A percentile compares a stretch with the other conserved stretches of the same genome.
Conservation (phyloP, 116 monocot genomes). For the Papilionanthe hybrid region DNA sequence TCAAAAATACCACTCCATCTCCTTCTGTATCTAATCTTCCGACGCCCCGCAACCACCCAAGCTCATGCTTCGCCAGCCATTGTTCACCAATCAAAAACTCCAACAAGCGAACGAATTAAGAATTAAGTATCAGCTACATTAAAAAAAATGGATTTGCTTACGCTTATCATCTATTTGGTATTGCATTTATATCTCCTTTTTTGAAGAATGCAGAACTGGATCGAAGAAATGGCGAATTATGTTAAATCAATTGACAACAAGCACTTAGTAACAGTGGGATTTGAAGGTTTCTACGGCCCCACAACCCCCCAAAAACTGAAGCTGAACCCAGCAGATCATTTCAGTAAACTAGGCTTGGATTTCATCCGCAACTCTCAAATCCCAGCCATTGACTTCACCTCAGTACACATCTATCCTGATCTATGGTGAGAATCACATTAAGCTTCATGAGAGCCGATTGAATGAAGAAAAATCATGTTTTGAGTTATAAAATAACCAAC, state of each 20-base stretch:
- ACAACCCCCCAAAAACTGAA: constrained; percentile 45
- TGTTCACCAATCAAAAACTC: no score
- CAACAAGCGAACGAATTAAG: no score
- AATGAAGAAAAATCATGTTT: not conserved
- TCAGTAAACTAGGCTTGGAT: constrained; percentile 52
- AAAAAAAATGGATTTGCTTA: not conserved
- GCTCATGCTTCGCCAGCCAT: no score
- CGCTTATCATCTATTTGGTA: not conserved
- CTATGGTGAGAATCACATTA: constrained; percentile 48
- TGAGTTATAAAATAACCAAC: not conserved
- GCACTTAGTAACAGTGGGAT: constrained; percentile 75
- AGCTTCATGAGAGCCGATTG: not conserved
- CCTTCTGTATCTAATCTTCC: no score
- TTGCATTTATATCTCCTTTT: not conserved
- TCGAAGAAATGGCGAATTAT: constrained; percentile 75
- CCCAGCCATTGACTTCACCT: constrained; percentile 62
- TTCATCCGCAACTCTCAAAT: constrained; percentile 82
- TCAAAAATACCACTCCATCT: no score
- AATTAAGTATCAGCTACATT: no score
- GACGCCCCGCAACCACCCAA: no score
- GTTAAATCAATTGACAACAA: constrained; percentile 78
- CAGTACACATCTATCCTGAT: constrained; percentile 84
- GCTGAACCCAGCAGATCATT: constrained; percentile 66
- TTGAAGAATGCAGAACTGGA: constrained; percentile 55
- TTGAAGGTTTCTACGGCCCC: constrained; percentile 88